Evolutionary conservation across 2,329 filamentous ascomycete species (phyloP), one percentile per base, ranked within the genome.

Genomic region (Aspergillus proliferans): DNA sequence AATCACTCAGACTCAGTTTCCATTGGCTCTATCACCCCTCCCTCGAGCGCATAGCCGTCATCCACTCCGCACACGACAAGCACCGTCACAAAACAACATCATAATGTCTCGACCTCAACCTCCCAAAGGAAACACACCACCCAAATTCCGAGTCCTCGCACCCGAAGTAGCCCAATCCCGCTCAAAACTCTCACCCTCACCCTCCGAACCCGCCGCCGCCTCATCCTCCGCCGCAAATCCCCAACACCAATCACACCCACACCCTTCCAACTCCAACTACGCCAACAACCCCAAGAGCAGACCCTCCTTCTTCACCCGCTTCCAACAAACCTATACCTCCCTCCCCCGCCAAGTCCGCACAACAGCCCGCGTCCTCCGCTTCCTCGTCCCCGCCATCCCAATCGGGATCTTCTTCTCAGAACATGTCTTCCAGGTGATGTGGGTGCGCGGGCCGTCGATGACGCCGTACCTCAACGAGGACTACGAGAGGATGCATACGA

Each of bases 401-500:
- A 69, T 73, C 49, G 53, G 64, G 0, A 57, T 68, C 8, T 68
- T 72, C 51, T 59, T 74, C 56, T 62, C 64, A 21, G 66, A 71
- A 49, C 65, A 76, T 52, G 62, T 73, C 36, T 52, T 67, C 43
- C 64, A 70, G 30, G 55, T 72, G 22, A 70, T 72, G 62, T 68
- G 66, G 60, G 71, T 76, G 41, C 62, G 60, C 12, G 74, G 74
- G 0, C 68, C 69, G 4, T 89, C 85, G 18, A 93, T 93, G 88
- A 85, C 85, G 48, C 88, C 88, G 1, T 85, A 83, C 52, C 72
- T 92, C 47, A 91, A 91, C 60, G 75, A 82, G 50, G 79, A 84
- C 46, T 83, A 82, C 74, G 50, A 72, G 72, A 53, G 65, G 44
- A 64, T 61, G 43, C 64, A 71, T 22, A 65, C 67, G 10, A 59